Base-by-base conservation (phyloP, 352 stramenopile species). In the Pythium coloratum region DNA sequence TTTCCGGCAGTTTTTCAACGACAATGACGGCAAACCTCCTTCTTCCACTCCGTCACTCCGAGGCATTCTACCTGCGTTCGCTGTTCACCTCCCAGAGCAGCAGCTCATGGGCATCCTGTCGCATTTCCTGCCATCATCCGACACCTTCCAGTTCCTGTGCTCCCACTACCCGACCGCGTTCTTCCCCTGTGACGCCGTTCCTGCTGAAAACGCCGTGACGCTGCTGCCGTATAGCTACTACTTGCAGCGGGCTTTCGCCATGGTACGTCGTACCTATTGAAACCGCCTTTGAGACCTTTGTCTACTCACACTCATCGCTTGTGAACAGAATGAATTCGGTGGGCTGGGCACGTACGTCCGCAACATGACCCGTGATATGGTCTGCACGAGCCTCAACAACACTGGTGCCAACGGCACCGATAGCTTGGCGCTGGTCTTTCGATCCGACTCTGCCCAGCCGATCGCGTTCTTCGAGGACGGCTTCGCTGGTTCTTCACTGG, bases 101-200 rank as follows among this genome's bases (percentile, higher is more conserved):
- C 80, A 81, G 54, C 85, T 83, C 42, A 88, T 89, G 72, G 72
- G 76, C 3, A 71, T 86, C 49, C 63, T 92, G 42, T 81, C 80
- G 49, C 87, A 95, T 72, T 90, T 95, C 54, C 60, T 95, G 14
- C 74, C 79, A 33, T 78, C 84, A 5, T 71, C 76, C 34, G 69
- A 78, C 26, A 74, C 81, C 6, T 92, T 92, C 54, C 81, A 88
- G 40, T 95, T 93, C 73, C 89, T 94, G 55, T 94, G 87, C 53
- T 64, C 76, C 14, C 65, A 71, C 13, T 92, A 83, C 50, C 84
- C 87, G 6, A 73, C 80, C 36, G 72, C 78, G 1, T 90, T 90
- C 64, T 88, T 90, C 55, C 73, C 80, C 0, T 95, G 84, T 53
- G 36, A 30, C 33, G 34, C 62, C 36, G 20, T 62, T 2, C 18